A percentile compares a stretch with the other conserved stretches of the same genome.
These are phyloP conservation scores for Cucurbita pepo DNA, from an alignment of 306 rosid species.

Conservation along the genomic window DNA sequence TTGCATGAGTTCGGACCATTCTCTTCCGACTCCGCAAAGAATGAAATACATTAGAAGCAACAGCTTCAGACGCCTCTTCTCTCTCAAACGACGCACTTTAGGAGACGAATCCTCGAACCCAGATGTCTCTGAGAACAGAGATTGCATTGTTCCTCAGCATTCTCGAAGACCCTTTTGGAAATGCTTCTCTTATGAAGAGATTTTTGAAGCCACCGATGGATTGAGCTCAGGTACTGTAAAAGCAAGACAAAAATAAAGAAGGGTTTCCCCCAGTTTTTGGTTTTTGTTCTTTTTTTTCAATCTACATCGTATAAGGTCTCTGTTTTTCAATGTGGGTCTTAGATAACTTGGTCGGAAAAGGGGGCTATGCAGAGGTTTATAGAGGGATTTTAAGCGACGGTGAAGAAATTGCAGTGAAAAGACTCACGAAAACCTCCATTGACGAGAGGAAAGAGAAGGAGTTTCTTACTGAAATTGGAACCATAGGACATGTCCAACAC, in stretches of 20 bases:
- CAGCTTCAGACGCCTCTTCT: constrained; percentile 70
- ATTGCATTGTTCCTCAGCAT: background rate
- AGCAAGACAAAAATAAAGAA: no score
- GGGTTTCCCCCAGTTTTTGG: no score
- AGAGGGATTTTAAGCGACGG: constrained; percentile 46
- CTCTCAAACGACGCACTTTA: constrained; percentile 38
- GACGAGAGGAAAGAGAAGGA: constrained; percentile 91
- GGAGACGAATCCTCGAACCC: constrained; percentile 21
- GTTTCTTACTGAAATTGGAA: constrained; percentile 83
- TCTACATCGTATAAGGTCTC: background rate
- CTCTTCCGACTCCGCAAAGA: background rate
- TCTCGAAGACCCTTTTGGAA: constrained; percentile 69
- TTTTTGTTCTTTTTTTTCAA: background rate
- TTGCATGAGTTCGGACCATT: constrained; percentile 33
- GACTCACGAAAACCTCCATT: constrained; percentile 43
- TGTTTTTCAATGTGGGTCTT: background rate
- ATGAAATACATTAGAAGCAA: constrained; percentile 59
- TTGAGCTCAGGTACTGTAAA: constrained; percentile 49
- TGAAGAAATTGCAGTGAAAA: constrained; percentile 76
- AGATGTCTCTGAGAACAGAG: constrained; percentile 13
- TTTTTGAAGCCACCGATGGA: constrained; percentile 61
- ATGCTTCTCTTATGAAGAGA: constrained; percentile 65
- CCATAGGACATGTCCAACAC: constrained; percentile 74
- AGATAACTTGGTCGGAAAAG: constrained; percentile 82
- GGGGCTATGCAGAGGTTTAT: constrained; percentile 90